Conservation (phyloP, 306 rosid species). For the Acacia melanoxylon region DNA sequence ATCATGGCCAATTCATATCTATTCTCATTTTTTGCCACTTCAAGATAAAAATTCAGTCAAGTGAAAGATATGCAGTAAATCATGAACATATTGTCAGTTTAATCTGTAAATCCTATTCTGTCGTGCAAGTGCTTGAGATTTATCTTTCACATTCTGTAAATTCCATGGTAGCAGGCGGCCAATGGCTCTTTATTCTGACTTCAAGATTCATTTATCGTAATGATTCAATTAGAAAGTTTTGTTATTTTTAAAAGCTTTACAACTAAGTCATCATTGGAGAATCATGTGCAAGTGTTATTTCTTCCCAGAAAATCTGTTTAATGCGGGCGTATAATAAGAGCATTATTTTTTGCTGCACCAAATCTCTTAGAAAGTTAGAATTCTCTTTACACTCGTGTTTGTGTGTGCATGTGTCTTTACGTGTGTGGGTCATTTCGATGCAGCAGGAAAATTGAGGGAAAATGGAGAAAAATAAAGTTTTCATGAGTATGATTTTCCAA, state of each 20-base stretch:
- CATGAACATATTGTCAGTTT: background rate
- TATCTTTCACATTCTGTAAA: too few species aligned
- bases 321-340: too few species aligned
- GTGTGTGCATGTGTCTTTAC: too few species aligned
- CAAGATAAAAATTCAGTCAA: background rate
- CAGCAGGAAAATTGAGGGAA: background rate
- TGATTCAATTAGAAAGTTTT: background rate
- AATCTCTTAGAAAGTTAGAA: too few species aligned
- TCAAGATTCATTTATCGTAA: background rate
- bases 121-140: too few species aligned
- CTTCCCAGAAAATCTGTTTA: too few species aligned
- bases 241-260: background rate
- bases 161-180: background rate
- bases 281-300: too few species aligned
- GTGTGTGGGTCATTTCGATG: too few species aligned
- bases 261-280: background rate
- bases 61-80: background rate
- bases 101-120: background rate
- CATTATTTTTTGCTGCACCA: too few species aligned
- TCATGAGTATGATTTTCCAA: background rate
- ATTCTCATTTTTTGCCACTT: background rate
- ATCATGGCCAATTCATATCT: background rate
- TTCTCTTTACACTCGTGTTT: too few species aligned
- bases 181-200: background rate
- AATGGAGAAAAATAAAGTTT: background rate